Evolutionary conservation across 768 basidiomycete genomes (phyloP), one percentile per base, ranked within the genome.

Genomic region (Lactarius pseudohatsudake): DNA sequence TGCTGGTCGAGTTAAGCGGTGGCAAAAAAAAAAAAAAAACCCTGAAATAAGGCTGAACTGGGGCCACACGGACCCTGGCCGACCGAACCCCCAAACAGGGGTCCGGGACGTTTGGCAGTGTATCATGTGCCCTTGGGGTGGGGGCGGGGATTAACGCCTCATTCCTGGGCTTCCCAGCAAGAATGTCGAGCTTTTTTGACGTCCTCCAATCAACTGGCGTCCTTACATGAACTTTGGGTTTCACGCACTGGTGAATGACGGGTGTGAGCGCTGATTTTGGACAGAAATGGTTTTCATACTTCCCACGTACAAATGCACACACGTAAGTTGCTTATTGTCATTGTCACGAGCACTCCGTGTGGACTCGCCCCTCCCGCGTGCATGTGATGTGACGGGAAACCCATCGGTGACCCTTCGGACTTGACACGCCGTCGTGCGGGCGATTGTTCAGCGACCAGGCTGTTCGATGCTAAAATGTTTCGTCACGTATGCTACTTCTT

Each of bases 141-240:
- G 45, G 9, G n/a, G 61, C 65, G 65, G 61, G 57, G 47, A 67
- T 67, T 67, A 59, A 59, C 22, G 30, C 66, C 66, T 59, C 61
- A n/a, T 67, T 54, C 18, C 30, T 58, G 30, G 50, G 7, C 61
- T 67, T 67, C 66, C 61, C 47, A 45, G 57, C 9, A 40, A 59
- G 66, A 66, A 67, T 40, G n/a, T 9, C 6, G 66, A 54, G 61
- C 57, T 62, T 67, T 45, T 59, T 59, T 58, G 57, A 36, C 61
- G 26, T n/a, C 22, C 61, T 59, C 66, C 61, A 62, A 58, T 67
- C 57, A 13, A 53, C 59, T 60, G 38, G 57, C 57, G 4, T 28
- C 20, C 16, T 28, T 28, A 55, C 9, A 45, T 58, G 57, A n/a
- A 26, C 38, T 32, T 34, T 8, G 41, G 34, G 16, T 22, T 57